Percentiles rank a stretch among this genome's conserved stretches.
Evolutionary conservation across 345 rosid species (phyloP).

Genomic region (Citrus mangshanensis): DNA sequence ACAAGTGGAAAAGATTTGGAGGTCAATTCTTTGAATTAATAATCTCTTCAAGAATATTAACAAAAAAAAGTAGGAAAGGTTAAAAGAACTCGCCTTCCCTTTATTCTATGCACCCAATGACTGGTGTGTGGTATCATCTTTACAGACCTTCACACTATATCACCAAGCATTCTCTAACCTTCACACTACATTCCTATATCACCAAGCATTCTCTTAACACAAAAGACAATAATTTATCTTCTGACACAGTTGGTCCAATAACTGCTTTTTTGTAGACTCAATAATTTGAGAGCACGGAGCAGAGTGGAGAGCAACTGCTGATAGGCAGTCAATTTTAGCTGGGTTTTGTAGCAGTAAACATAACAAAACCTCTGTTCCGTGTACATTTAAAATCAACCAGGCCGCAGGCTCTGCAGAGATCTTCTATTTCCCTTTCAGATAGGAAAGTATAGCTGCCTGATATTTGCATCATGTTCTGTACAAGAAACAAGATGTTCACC

Average conservation of each 20-base stretch:
- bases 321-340: constrained; percentile 20
- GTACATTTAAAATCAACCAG: constrained; percentile 49
- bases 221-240: too few relatives aligned
- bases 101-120: neutral
- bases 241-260: neutral
- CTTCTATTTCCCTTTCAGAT: constrained; percentile 76
- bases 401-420: constrained; percentile 75
- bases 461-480: constrained; percentile 45
- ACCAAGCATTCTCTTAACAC: neutral
- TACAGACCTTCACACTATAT: neutral
- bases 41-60: neutral
- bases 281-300: neutral
- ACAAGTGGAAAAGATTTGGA: neutral
- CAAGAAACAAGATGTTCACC: neutral
- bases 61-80: neutral
- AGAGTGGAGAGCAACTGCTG: neutral
- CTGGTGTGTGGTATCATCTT: neutral
- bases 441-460: constrained; percentile 50
- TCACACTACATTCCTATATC: neutral
- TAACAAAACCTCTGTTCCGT: constrained; percentile 61
- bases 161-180: too few relatives aligned
- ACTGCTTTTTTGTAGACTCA: neutral
- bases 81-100: neutral
- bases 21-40: neutral
- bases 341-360: constrained; percentile 79